phyloP scores from a whole-genome alignment of 495 filamentous ascomycete species.

The Penicillium soppii region DNA sequence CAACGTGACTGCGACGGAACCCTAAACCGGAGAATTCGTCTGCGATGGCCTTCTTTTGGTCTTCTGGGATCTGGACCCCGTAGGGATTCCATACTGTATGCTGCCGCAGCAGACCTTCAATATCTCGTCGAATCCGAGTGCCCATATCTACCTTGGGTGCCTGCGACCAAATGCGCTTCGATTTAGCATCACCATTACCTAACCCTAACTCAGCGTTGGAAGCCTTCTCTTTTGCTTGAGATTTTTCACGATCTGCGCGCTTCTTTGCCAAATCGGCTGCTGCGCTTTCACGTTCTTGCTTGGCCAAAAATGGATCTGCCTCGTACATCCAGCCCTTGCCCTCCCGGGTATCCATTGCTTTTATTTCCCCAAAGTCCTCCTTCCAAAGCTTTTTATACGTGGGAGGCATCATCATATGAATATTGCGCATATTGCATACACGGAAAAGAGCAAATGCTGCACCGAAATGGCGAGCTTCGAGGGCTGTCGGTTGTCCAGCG shows the following conservation, averaged over 20 bases:
- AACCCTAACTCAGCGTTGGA: slow-evolving; percentile 44
- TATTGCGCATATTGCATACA: slow-evolving; percentile 89
- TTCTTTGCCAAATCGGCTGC: slow-evolving; percentile 72
- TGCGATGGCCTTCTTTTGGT: slow-evolving; percentile 59
- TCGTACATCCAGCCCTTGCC: slow-evolving; percentile 92
- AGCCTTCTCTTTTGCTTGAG: slow-evolving; percentile 61
- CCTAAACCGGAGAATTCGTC: slow-evolving; percentile 74
- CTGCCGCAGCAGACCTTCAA: slow-evolving; percentile 74
- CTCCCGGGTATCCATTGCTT: slow-evolving; percentile 69
- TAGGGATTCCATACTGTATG: slow-evolving; percentile 86
- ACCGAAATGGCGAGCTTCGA: slow-evolving; percentile 91
- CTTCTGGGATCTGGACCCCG: slow-evolving; percentile 57
- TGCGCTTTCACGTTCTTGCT: slow-evolving; percentile 74
- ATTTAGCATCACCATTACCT: slow-evolving; percentile 32
- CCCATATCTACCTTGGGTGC: slow-evolving; percentile 94
- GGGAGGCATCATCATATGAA: slow-evolving; percentile 92
- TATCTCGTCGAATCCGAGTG: slow-evolving; percentile 65
- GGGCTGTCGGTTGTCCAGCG: slow-evolving; percentile 64
- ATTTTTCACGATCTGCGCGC: slow-evolving; percentile 56
- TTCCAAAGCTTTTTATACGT: slow-evolving; percentile 87
- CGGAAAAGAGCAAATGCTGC: slow-evolving; percentile 88
- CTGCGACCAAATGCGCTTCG: slow-evolving; percentile 71
- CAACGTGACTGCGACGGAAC: slow-evolving; percentile 82
- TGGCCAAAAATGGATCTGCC: slow-evolving; percentile 84
- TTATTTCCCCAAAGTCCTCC: slow-evolving; percentile 74